Evolutionary conservation across 2,329 filamentous ascomycete genomes (phyloP).

Genomic region (Plectosphaerella plurivora): DNA sequence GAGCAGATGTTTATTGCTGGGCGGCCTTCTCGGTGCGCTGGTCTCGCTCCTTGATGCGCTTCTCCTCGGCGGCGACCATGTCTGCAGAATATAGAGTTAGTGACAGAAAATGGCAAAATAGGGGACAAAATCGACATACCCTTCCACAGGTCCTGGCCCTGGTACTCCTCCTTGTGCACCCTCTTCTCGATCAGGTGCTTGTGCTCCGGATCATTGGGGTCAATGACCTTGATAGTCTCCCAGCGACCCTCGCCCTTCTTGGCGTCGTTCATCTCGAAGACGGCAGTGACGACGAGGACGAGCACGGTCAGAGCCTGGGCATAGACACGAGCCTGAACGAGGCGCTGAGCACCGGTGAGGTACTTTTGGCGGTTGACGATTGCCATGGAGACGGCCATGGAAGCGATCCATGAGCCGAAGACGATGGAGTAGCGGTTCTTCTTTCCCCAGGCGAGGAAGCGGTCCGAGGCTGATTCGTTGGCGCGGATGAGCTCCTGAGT

Average conservation of each 20-base stretch:
- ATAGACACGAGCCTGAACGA: conserved; percentile 92
- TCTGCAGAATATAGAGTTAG: conserved; percentile 39
- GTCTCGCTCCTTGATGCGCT: conserved; percentile 39
- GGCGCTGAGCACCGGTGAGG: conserved; percentile 73
- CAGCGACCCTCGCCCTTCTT: conserved; percentile 71
- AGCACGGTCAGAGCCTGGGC: conserved; percentile 85
- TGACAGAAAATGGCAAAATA: background rate
- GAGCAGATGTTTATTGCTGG: background rate
- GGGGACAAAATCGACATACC: conserved; percentile 42
- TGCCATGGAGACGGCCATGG: conserved; percentile 70
- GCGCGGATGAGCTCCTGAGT: conserved; percentile 48
- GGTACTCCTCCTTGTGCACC: conserved; percentile 81
- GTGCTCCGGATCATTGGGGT: conserved; percentile 78
- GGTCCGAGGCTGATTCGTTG: conserved; percentile 53
- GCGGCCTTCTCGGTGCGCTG: conserved; percentile 14
- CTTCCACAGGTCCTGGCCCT: conserved; percentile 91
- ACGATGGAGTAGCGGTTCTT: conserved; percentile 86
- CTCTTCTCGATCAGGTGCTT: conserved; percentile 81
- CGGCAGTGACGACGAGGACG: conserved; percentile 76
- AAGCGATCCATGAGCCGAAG: conserved; percentile 73
- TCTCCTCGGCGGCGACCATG: conserved; percentile 79
- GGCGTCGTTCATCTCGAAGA: conserved; percentile 76
- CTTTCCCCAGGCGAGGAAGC: conserved; percentile 67
- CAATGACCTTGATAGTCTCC: conserved; percentile 78
- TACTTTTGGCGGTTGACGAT: conserved; percentile 75